These are phyloP conservation scores for Aspergillus clavatus DNA, from an alignment of 2,329 filamentous ascomycete genomes.

Conservation along the genomic window DNA sequence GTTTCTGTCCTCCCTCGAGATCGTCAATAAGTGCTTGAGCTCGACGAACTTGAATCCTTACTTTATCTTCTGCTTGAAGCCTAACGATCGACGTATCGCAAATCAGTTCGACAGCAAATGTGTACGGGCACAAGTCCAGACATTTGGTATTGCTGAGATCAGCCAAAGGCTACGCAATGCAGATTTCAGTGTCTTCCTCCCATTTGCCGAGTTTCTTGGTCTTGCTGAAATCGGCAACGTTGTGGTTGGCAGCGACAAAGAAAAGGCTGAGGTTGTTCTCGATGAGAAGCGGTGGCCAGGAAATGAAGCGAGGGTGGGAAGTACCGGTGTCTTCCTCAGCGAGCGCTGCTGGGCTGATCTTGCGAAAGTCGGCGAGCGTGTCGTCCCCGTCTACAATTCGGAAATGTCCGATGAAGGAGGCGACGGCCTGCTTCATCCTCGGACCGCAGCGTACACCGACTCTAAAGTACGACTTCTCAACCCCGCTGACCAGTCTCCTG, in stretches of 20 bases:
- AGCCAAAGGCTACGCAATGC: conserved; percentile 87
- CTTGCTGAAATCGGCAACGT: conserved; percentile 78
- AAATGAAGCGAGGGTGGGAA: conserved; percentile 86
- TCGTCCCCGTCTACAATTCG: conserved; percentile 55
- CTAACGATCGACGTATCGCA: conserved; percentile 92
- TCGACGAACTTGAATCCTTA: conserved; percentile 84
- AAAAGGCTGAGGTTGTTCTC: conserved; percentile 86
- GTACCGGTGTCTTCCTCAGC: conserved; percentile 91
- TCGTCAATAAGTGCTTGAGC: conserved; percentile 80
- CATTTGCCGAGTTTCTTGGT: conserved; percentile 91
- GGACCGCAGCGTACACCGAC: conserved; percentile 38
- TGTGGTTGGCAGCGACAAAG: conserved; percentile 84
- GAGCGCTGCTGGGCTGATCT: conserved; percentile 94
- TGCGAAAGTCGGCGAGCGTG: conserved; percentile 64
- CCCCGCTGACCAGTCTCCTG: conserved; percentile 46
- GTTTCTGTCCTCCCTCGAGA: conserved; percentile 82
- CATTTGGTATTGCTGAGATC: conserved; percentile 93
- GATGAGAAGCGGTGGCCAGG: conserved; percentile 88
- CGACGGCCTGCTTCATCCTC: conserved; percentile 55
- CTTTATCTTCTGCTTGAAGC: conserved; percentile 95
- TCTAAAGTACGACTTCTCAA: conserved; percentile 53
- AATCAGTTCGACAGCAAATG: conserved; percentile 99
- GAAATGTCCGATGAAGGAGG: conserved; percentile 54
- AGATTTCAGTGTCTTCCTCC: conserved; percentile 92
- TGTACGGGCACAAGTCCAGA: conserved; percentile 88